Percentiles rank a stretch among this genome's conserved stretches.
Conservation (phyloP, 257 asterid species). For the Solanum pinnatisectum region DNA sequence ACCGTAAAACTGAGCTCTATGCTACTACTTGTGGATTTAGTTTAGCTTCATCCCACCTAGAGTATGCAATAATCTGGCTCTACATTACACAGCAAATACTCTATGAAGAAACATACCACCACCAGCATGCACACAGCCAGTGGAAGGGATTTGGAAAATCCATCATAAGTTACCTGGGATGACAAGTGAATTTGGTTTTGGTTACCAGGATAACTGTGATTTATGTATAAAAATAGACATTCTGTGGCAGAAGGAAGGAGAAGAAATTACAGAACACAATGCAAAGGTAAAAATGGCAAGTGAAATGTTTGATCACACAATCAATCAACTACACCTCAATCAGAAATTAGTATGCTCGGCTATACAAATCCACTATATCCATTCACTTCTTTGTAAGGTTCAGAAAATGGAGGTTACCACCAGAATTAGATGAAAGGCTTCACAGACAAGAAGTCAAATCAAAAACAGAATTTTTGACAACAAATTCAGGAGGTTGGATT, state of each 20-base stretch:
- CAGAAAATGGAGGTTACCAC: background rate
- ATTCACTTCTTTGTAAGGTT: background rate
- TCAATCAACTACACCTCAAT: background rate
- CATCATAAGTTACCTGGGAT: background rate
- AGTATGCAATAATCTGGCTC: background rate
- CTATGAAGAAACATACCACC: background rate
- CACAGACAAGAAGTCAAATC: background rate
- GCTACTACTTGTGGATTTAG: background rate
- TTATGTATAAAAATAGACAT: background rate
- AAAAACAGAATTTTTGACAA: background rate
- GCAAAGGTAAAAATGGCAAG: background rate
- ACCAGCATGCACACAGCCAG: background rate
- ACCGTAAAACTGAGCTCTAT: background rate
- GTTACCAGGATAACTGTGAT: background rate
- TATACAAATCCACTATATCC: background rate
- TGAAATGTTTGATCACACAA: background rate
- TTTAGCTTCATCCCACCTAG: background rate
- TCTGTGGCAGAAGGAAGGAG: background rate
- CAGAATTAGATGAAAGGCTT: background rate
- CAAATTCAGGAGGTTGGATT: background rate
- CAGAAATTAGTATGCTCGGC: background rate
- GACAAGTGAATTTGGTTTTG: background rate
- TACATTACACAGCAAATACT: background rate
- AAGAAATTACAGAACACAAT: background rate
- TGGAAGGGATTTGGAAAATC: background rate